Evolutionary conservation across 345 rosid species (phyloP), one percentile per base, ranked within the genome.

Genomic region (Citrus reticulata): DNA sequence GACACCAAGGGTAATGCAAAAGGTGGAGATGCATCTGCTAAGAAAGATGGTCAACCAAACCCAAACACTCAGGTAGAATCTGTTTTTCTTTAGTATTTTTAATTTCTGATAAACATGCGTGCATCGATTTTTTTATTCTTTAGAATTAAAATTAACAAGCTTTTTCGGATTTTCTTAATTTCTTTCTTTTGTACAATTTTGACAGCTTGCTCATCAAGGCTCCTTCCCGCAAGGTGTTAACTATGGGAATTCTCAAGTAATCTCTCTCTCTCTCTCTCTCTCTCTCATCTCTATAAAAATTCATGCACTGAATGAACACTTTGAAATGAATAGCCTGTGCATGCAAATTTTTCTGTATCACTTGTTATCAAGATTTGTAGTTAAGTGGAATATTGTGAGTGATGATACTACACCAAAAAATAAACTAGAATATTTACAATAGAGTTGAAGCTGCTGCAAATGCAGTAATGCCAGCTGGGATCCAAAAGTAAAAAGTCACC

Each of bases 1-100:
- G 99, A 95, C 81, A 83, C 93, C 30, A 92, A 93, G 89, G 95
- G 95, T 19, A 86, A 90, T 17, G 85, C 83, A 49, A 93, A 92
- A 80, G 88, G 90, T 57, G 97, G 93, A 70, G 98, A 95, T 34
- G 46, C 88, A 39, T 90, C 89, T 75, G 79, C 88, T 62, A 90
- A 84, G 85, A 89, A 84, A 78, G 93, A 90, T 67, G 88, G 66
- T 35, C 93, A 85, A 71, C 84, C 81, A 27, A 86, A 79, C 86
- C 86, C 85, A 74, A 88, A 85, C 76, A 75, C 81, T 40, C 98
- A 91, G 93, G 98, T 90, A 76, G 8, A 67, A 57, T 51, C 20
- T 62, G 55, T 27, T 34, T 64, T 58, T 25, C 42, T 42, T 61
- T 29, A 59, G 2, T 6, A 32, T 20, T 49, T n/a, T 7, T 54